A percentile compares a stretch with the other conserved stretches of the same genome.
These are phyloP conservation scores for Alternaria sp. DNA, from an alignment of 2,329 filamentous ascomycete genomes.

Conservation along the genomic window DNA sequence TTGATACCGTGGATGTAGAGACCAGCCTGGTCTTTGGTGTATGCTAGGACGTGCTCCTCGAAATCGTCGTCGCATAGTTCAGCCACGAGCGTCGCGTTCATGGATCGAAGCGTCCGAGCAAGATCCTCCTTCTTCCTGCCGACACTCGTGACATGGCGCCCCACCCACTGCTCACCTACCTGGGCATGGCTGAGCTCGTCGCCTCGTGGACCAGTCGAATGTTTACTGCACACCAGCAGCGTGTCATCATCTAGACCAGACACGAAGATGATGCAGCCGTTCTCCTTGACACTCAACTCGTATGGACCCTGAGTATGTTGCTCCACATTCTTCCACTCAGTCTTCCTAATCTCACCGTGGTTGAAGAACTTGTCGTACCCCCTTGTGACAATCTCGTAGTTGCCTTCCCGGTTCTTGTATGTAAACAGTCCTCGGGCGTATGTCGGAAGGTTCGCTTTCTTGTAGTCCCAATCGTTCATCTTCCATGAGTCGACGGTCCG, in stretches of 20 bases:
- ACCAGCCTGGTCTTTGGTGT: constrained; percentile 81
- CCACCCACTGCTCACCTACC: constrained; percentile 83
- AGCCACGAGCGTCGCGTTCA: constrained; percentile 93
- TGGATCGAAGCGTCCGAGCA: constrained; percentile 74
- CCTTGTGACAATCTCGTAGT: constrained; percentile 81
- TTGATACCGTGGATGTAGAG: constrained; percentile 97
- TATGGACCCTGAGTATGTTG: constrained; percentile 84
- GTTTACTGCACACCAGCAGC: constrained; percentile 97
- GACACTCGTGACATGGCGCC: constrained; percentile 77
- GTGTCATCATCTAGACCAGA: constrained; percentile 89
- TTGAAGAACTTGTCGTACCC: constrained; percentile 99
- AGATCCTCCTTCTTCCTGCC: constrained; percentile 83
- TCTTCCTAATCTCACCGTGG: constrained; percentile 79
- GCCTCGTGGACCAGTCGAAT: constrained; percentile 84
- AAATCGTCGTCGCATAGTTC: constrained; percentile 97
- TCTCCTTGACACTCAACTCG: constrained; percentile 96
- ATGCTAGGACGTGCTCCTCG: constrained; percentile 95
- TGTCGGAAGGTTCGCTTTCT: constrained; percentile 82
- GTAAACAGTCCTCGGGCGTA: constrained; percentile 96
- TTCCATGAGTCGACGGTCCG: constrained; percentile 89
- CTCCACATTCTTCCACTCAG: constrained; percentile 83
- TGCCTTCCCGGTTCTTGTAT: constrained; percentile 70
- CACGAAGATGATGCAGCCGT: constrained; percentile 99
- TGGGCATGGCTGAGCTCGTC: constrained; percentile 84
- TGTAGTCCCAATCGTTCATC: constrained; percentile 96